Base-by-base conservation (phyloP, 176 grass and related monocot genomes). In the Musa schizocarpa region DNA sequence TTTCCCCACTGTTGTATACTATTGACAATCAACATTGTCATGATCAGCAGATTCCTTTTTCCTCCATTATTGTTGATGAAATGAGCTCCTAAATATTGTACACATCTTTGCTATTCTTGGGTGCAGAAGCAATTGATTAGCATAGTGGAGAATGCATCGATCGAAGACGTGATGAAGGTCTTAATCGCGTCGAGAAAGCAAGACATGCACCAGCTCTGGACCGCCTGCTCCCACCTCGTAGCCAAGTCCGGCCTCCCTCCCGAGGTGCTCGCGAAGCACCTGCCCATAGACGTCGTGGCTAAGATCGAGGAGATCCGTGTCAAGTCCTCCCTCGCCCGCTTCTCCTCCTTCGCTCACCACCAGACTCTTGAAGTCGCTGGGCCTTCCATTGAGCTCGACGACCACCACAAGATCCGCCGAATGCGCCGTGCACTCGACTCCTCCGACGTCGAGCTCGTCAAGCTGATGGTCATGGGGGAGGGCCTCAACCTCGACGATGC, bases 121-220 rank as follows among this genome's bases (percentile, higher is more conserved):
- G 56, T 70, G 88, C 91, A 99, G 96, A 99, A 99, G 79, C 96
- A 99, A 76, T 81, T 99, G 61, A 88, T 81, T 11, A 84, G 83
- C 17, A 95, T 95, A 83, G 91, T 99, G 54, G 96, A 99, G 88
- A 99, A 99, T 78, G 96, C 96, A 24, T 95, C 96, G 63, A 99
- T 99, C 77, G 96, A 99, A 87, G 96, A 99, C 80, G 96, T 99
- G 72, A 99, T 99, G 96, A 99, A 95, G 85, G 96, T 99, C 59
- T 81, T 99, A 9, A 76, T 95, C 73, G 96, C 91, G 70, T 99
- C 96, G 48, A 26, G 96, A 54, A 99, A 99, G 88, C 96, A 99
- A 80, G 91, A 99, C 75, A 82, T 99, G 55, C 86, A 92, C 66
- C 96, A 94, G 81, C 91, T 99, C 12, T 99, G 96, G 96, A 84